These are phyloP conservation scores for Flaveria brownii DNA, from an alignment of 129 eudicot species.

Conservation along the genomic window DNA sequence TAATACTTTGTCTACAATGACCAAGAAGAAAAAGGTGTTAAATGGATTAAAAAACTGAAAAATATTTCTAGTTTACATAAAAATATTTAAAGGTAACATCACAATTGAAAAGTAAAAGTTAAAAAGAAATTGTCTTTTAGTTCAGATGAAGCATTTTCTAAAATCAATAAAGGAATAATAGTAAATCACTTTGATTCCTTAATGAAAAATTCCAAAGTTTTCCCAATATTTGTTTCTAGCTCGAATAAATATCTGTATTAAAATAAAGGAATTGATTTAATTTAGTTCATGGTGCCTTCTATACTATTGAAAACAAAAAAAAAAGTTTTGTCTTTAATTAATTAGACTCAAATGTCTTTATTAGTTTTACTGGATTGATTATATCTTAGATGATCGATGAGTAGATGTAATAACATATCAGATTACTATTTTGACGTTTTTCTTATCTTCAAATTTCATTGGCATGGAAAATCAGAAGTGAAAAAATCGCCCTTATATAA, in stretches of 20 bases:
- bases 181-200: constrained; percentile 5
- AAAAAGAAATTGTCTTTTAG: not conserved
- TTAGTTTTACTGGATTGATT: not conserved
- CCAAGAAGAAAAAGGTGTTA: not conserved
- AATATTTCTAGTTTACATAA: not conserved
- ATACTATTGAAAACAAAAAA: not conserved
- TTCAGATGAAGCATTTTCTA: not conserved
- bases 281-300: not conserved
- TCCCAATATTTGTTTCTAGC: not conserved
- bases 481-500: too few species aligned
- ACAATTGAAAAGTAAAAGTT: not conserved
- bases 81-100: not conserved
- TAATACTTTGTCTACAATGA: not conserved
- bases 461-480: too few species aligned
- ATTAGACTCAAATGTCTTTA: not conserved
- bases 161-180: not conserved
- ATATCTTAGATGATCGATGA: not conserved
- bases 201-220: not conserved
- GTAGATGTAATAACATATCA: not conserved
- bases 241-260: not conserved
- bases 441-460: too few species aligned
- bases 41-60: not conserved
- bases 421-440: not conserved
- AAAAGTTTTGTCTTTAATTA: not conserved
- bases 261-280: not conserved